Base-by-base conservation (phyloP, 345 rosid genomes). In the Rhodamnia rubescens region DNA sequence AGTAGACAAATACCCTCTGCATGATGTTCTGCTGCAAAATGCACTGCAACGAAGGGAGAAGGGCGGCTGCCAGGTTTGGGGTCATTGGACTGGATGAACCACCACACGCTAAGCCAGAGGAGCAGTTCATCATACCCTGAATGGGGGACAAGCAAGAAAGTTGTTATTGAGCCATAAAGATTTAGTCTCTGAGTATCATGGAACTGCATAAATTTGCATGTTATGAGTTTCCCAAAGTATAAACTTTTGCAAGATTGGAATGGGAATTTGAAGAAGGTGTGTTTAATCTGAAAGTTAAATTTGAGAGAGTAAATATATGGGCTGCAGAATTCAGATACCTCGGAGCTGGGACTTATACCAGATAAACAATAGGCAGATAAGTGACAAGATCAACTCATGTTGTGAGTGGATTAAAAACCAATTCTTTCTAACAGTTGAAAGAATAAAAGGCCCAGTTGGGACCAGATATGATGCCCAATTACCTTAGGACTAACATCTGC, bases 401-500 rank as follows among this genome's bases (percentile, higher is more conserved):
- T 64, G 16, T 32, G 21, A 64, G 44, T 36, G 44, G 78, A 32
- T 64, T 18, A 64, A 29, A 64, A 64, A 32, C 44, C 44, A 16
- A 64, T 42, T 64, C 78, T 32, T 32, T 32, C 0, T 32, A 32
- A 64, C 44, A 32, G 4, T 64, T 32, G 11, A 83, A 44, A 53
- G 85, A 53, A 85, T 74, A 47, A 58, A 53, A 53, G 53, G 16
- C 75, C 69, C 81, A 32, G 80, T 36, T 55, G 53, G 36, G 32
- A 69, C 84, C 74, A 80, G 42, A 6, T 18, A 56, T 56, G 52
- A 69, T 26, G 27, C 24, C 44, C 21, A 24, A 24, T 83, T 92
- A 95, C 98, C 99, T 96, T 96, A 75, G 96, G 98, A 88, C 96
- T 93, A 85, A 91, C 91, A 74, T 97, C 98, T 74, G 92, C 94